phyloP scores from a whole-genome alignment of 129 eudicot genomes.

The Flaveria trinervia region DNA sequence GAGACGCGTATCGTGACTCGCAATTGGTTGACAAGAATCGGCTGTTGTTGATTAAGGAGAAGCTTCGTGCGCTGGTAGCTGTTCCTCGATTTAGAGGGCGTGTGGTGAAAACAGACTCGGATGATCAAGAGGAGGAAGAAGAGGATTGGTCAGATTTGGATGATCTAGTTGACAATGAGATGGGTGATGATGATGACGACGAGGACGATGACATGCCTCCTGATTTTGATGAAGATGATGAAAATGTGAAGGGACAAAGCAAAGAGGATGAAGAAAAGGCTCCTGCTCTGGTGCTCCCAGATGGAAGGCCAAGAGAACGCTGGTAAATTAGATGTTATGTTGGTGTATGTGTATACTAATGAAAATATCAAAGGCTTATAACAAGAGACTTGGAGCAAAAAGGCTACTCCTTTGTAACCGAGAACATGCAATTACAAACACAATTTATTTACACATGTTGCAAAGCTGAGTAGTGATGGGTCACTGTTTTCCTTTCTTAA shows the following conservation, averaged over 20 bases:
- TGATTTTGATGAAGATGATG: conserved; percentile 66
- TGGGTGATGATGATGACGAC: conserved; percentile 61
- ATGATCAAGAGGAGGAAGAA: conserved; percentile 46
- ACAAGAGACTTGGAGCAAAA: conserved; percentile 19
- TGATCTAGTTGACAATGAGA: conserved; percentile 46
- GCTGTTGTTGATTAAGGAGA: conserved; percentile 81
- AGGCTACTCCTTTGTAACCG: conserved; percentile 10
- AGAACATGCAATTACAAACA: background rate
- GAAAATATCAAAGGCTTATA: background rate
- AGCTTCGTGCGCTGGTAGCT: conserved; percentile 80
- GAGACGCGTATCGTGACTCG: conserved; percentile 91
- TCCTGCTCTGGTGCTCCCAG: conserved; percentile 68
- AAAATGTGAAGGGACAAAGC: conserved; percentile 40
- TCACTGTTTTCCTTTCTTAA: conserved; percentile 3
- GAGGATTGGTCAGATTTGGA: conserved; percentile 81
- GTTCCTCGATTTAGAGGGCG: conserved; percentile 63
- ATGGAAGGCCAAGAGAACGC: conserved; percentile 93
- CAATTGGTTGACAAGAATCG: conserved; percentile 78
- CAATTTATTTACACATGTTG: conserved; percentile 9
- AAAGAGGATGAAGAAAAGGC: conserved; percentile 51
- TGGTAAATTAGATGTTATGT: conserved; percentile 51
- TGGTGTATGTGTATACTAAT: background rate
- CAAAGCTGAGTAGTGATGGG: conserved; percentile 6
- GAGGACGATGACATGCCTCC: conserved; percentile 79
- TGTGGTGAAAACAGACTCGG: conserved; percentile 33